Evolutionary conservation across 176 grass and related monocot species (phyloP).

Genomic region (Leersia perrieri): DNA sequence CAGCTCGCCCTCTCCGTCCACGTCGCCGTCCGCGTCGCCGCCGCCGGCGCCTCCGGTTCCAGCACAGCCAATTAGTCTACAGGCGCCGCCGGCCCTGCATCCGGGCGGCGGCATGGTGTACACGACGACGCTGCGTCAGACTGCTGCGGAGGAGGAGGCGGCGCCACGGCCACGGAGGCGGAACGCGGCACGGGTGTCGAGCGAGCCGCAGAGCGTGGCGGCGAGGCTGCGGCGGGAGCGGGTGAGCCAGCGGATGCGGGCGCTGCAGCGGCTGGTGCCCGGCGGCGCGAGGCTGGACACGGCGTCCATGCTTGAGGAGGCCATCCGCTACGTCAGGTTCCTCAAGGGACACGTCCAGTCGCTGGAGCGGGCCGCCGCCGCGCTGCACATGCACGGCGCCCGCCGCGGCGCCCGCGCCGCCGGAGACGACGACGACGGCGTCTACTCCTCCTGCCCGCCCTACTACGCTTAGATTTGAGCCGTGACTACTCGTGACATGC

Average conservation of each 20-base stretch:
- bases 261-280: conserved; percentile 59
- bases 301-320: conserved; percentile 75
- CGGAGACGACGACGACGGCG: background rate
- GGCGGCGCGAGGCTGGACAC: conserved; percentile 76
- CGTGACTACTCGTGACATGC: background rate
- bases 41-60: background rate
- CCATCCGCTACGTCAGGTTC: conserved; percentile 75
- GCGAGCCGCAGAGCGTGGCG: conserved; percentile 72
- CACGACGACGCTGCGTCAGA: conserved; percentile 15
- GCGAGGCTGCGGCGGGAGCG: conserved; percentile 61
- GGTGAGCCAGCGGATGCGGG: conserved; percentile 69
- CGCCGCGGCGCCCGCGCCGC: background rate
- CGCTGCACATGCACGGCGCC: background rate
- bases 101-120: background rate
- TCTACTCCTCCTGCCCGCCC: background rate
- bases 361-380: conserved; percentile 35
- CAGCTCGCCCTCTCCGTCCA: background rate
- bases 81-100: background rate
- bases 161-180: conserved; percentile 41
- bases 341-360: conserved; percentile 60
- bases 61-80: background rate
- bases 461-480: background rate
- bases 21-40: conserved; percentile 1
- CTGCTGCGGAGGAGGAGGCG: conserved; percentile 16
- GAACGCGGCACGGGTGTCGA: conserved; percentile 61